phyloP scores from a whole-genome alignment of 257 asterid species.

The Primulina huaijiensis region DNA sequence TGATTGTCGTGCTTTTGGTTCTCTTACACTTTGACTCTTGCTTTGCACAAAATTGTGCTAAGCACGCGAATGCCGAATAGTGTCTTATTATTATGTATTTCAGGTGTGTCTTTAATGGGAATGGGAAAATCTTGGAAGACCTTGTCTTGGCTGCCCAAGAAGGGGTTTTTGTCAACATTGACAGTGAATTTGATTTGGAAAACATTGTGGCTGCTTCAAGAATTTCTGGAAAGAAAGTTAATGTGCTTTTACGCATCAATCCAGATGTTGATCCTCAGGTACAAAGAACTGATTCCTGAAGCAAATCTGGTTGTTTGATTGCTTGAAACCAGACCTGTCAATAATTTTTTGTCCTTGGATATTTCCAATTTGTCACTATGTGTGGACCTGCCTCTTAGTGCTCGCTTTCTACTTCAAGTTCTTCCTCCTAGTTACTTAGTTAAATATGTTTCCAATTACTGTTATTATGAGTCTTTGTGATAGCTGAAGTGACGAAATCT shows the following conservation, averaged over 20 bases:
- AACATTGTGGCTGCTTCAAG: slow-evolving; percentile 81
- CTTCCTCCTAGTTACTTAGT: neutral
- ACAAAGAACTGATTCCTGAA: slow-evolving; percentile 14
- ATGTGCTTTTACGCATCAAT: slow-evolving; percentile 82
- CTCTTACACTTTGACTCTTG: slow-evolving; percentile 18
- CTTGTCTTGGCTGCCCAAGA: slow-evolving; percentile 84
- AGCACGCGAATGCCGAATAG: neutral
- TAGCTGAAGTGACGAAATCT: neutral
- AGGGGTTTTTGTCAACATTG: slow-evolving; percentile 86
- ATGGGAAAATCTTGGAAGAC: slow-evolving; percentile 86
- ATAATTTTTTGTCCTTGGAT: neutral
- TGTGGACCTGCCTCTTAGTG: neutral
- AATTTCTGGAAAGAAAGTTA: slow-evolving; percentile 76
- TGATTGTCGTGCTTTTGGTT: neutral
- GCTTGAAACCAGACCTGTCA: neutral
- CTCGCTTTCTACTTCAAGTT: neutral
- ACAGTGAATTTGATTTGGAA: slow-evolving; percentile 92
- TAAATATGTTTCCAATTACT: neutral
- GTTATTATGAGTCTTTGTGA: neutral
- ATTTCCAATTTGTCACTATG: neutral
- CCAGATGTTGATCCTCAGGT: slow-evolving; percentile 99
- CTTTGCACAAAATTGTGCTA: neutral
- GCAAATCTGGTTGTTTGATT: neutral
- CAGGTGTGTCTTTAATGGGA: slow-evolving; percentile 95
- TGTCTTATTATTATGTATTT: slow-evolving; percentile 5